phyloP scores from a whole-genome alignment of 345 rosid species.

The Salix viminalis region DNA sequence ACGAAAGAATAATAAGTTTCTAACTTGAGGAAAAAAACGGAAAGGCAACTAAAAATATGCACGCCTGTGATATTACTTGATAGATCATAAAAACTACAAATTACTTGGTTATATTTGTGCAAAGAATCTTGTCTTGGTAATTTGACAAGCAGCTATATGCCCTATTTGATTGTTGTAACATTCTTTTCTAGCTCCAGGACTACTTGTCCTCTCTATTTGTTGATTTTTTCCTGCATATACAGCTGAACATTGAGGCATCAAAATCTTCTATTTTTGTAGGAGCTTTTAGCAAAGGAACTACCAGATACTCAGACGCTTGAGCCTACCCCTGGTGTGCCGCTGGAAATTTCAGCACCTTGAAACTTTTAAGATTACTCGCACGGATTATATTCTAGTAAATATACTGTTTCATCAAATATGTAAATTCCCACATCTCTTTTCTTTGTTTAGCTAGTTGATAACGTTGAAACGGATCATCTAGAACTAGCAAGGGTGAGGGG shows the following conservation, averaged over 20 bases:
- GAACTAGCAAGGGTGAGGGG: background rate
- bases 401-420: background rate
- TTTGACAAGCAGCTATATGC: no score
- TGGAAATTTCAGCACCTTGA: constrained; percentile 44
- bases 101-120: no score
- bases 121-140: no score
- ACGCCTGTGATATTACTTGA: no score
- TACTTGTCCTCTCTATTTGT: background rate
- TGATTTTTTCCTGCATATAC: background rate
- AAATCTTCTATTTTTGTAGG: constrained; percentile 33
- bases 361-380: background rate
- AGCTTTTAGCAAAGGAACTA: constrained; percentile 55
- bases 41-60: no score
- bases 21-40: no score
- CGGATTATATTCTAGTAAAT: background rate
- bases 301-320: constrained; percentile 64
- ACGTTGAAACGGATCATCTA: background rate
- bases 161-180: no score
- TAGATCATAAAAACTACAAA: no score
- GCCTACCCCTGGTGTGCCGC: constrained; percentile 66
- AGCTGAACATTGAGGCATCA: background rate
- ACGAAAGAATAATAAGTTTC: no score
- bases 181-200: background rate
- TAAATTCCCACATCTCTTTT: background rate
- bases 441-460: background rate